phyloP scores from a whole-genome alignment of 2,329 filamentous ascomycete species.

The Hirsutella rhossiliensis region DNA sequence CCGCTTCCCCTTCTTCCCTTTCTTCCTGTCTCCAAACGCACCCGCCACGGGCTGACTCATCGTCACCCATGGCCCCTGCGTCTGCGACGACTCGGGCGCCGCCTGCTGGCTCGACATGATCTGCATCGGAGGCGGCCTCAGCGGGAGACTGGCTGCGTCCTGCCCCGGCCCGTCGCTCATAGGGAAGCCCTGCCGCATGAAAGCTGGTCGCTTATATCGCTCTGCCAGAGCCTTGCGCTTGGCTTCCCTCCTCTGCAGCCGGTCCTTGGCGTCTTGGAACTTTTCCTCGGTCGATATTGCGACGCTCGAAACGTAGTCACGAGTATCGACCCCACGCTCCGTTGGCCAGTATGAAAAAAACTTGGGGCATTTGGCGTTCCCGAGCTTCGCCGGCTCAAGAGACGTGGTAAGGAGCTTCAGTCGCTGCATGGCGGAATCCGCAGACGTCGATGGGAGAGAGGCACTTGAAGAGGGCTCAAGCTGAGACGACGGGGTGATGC shows the following conservation, averaged over 20 bases:
- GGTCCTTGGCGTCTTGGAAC: conserved; percentile 20
- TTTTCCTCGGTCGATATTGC: conserved; percentile 21
- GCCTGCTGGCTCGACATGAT: conserved; percentile 24
- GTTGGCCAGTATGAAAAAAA: conserved; percentile 27
- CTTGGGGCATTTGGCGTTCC: conserved; percentile 13
- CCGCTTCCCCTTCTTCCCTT: conserved; percentile 30
- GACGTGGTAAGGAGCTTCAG: conserved; percentile 21
- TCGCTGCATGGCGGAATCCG: conserved; percentile 20
- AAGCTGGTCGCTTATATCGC: conserved; percentile 18
- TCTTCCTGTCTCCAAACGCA: conserved; percentile 30
- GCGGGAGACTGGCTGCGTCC: conserved; percentile 5
- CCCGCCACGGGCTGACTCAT: conserved; percentile 36
- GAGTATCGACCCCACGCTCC: conserved; percentile 20
- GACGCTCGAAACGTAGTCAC: conserved; percentile 26
- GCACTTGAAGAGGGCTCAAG: background rate
- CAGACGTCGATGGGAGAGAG: background rate
- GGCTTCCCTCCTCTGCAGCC: conserved; percentile 19
- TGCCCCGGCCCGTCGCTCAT: conserved; percentile 3
- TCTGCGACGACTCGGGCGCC: conserved; percentile 21
- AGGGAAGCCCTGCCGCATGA: conserved; percentile 13
- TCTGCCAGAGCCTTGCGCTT: conserved; percentile 21
- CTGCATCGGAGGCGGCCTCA: conserved; percentile 11
- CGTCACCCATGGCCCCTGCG: conserved; percentile 17
- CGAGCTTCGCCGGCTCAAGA: conserved; percentile 13
- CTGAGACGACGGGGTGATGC: conserved; percentile 4